Conservation (phyloP, 352 stramenopile species). For the Phytopythium mirpurense region DNA sequence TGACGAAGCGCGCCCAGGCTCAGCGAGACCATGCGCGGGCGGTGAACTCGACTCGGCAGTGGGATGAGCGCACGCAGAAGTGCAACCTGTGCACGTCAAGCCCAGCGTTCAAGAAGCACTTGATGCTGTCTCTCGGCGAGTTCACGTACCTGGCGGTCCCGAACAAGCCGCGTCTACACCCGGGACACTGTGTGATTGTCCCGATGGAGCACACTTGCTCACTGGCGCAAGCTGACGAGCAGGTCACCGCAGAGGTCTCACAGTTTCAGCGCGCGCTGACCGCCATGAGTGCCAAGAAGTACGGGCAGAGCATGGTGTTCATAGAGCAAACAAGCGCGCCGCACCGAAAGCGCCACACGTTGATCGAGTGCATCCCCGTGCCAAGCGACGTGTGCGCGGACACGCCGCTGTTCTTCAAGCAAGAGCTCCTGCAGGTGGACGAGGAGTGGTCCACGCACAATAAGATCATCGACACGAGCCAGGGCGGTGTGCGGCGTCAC, state of each 20-base stretch:
- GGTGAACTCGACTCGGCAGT: conserved; percentile 61
- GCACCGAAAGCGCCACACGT: conserved; percentile 53
- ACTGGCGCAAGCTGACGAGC: conserved; percentile 50
- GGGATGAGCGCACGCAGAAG: conserved; percentile 60
- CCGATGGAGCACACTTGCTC: conserved; percentile 68
- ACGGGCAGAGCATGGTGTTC: conserved; percentile 63
- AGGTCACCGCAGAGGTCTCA: conserved; percentile 55
- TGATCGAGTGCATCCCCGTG: conserved; percentile 80
- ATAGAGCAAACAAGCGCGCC: conserved; percentile 73
- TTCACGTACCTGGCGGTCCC: conserved; percentile 70
- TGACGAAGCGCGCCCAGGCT: conserved; percentile 53
- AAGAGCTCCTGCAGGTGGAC: conserved; percentile 72
- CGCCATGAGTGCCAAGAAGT: conserved; percentile 51
- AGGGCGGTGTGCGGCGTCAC: conserved; percentile 51
- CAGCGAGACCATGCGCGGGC: conserved; percentile 47
- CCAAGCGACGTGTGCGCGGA: conserved; percentile 51
- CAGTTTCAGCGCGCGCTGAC: conserved; percentile 59
- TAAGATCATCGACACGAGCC: conserved; percentile 72
- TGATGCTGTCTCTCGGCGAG: conserved; percentile 75
- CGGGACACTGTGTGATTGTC: conserved; percentile 68
- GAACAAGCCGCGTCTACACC: conserved; percentile 46
- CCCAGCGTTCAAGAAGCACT: conserved; percentile 69
- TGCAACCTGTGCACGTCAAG: conserved; percentile 69
- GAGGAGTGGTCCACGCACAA: conserved; percentile 80
- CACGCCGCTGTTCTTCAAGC: conserved; percentile 78